Evolutionary conservation across 176 grass and related monocot genomes (phyloP).

Genomic region (Triticum monococcum): DNA sequence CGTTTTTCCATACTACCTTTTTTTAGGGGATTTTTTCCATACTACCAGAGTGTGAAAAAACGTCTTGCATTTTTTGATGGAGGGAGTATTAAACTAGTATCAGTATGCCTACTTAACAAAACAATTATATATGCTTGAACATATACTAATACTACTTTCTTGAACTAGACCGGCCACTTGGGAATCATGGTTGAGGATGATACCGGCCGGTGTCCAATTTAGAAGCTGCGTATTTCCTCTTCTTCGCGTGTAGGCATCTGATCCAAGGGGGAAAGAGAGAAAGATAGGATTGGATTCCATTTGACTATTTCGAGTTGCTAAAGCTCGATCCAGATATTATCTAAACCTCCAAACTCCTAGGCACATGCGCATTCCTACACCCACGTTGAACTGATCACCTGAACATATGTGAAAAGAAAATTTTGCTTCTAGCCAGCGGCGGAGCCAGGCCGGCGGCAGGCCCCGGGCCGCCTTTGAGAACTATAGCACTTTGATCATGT

Average conservation of each 20-base stretch:
- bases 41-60: too few species aligned
- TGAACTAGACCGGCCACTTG: background rate
- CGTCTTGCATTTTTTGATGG: too few species aligned
- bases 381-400: background rate
- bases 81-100: background rate
- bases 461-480: too few species aligned
- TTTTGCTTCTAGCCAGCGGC: too few species aligned
- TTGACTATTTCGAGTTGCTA: background rate
- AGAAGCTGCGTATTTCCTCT: background rate
- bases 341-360: background rate
- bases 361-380: conserved; percentile 1
- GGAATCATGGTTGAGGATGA: background rate
- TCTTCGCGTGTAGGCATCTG: background rate
- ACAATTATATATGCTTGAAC: too few species aligned
- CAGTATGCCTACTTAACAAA: background rate
- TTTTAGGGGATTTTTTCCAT: too few species aligned
- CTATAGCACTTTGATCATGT: too few species aligned
- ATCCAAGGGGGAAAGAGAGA: conserved; percentile 8
- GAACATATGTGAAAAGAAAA: background rate
- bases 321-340: background rate
- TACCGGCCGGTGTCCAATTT: background rate
- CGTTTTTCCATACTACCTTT: too few species aligned
- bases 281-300: conserved; percentile 33
- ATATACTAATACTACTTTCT: background rate
- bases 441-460: too few species aligned